Conservation (phyloP, 306 rosid genomes). For the Cucurbita pepo region DNA sequence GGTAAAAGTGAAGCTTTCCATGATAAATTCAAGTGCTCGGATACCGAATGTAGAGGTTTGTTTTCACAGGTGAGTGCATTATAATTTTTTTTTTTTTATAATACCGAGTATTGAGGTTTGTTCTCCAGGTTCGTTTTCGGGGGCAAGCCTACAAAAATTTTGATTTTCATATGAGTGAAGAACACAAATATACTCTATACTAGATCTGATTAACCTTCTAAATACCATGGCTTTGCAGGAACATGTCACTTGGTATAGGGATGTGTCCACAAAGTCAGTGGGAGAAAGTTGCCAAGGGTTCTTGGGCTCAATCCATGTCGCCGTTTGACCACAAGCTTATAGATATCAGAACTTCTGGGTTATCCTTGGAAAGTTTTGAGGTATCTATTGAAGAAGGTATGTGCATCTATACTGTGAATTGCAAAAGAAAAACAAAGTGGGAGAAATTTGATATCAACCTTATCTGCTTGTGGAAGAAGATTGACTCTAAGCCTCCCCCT, state of each 20-base stretch:
- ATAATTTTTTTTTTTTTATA: background rate
- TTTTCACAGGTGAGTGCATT: conserved; percentile 61
- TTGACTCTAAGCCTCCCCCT: background rate
- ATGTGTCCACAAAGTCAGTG: conserved; percentile 72
- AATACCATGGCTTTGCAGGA: conserved; percentile 35
- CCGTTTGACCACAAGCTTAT: conserved; percentile 64
- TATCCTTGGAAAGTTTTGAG: conserved; percentile 47
- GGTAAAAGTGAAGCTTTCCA: conserved; percentile 44
- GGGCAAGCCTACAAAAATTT: background rate
- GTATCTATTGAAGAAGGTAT: conserved; percentile 72
- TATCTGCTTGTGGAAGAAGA: background rate
- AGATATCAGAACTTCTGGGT: conserved; percentile 51
- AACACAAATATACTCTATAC: background rate
- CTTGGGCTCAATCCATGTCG: conserved; percentile 67
- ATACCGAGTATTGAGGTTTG: background rate
- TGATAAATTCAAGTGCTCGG: conserved; percentile 19
- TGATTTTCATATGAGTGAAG: background rate
- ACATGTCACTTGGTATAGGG: conserved; percentile 48
- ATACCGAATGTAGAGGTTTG: conserved; percentile 47
- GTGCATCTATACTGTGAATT: conserved; percentile 1
- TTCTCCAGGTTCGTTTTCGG: background rate
- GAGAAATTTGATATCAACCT: background rate
- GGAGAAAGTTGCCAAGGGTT: conserved; percentile 70
- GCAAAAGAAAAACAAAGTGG: background rate
- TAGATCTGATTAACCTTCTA: background rate